These are phyloP conservation scores for Aspergillus indologenus DNA, from an alignment of 495 filamentous ascomycete genomes.

Conservation along the genomic window DNA sequence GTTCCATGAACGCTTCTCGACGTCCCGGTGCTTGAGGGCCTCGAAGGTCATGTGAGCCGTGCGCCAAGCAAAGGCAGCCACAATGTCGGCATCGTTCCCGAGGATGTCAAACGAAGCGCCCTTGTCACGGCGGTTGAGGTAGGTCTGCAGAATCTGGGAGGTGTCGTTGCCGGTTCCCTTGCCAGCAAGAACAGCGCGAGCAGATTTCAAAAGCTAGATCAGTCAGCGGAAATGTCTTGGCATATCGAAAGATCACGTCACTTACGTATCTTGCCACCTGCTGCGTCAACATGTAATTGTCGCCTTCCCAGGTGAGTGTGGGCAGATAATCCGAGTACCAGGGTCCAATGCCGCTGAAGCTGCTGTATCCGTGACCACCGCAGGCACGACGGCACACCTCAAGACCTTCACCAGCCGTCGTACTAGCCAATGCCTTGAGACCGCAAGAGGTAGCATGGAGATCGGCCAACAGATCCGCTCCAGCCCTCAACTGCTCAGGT, in stretches of 20 bases:
- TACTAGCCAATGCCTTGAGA: slow-evolving; percentile 66
- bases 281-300: slow-evolving; percentile 77
- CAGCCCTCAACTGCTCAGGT: slow-evolving; percentile 61
- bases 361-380: slow-evolving; percentile 71
- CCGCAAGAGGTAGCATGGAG: slow-evolving; percentile 72
- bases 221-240: slow-evolving; percentile 4
- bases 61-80: slow-evolving; percentile 68
- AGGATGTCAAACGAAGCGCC: slow-evolving; percentile 67
- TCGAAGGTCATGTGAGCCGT: slow-evolving; percentile 68
- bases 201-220: slow-evolving; percentile 55
- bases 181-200: slow-evolving; percentile 58
- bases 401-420: slow-evolving; percentile 64
- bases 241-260: background rate
- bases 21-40: slow-evolving; percentile 66
- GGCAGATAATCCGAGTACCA: slow-evolving; percentile 70
- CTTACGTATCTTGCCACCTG: slow-evolving; percentile 68
- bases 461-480: slow-evolving; percentile 65
- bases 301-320: slow-evolving; percentile 62
- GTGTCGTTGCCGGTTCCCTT: slow-evolving; percentile 56
- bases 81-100: slow-evolving; percentile 58
- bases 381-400: slow-evolving; percentile 69
- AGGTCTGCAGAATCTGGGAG: slow-evolving; percentile 53
- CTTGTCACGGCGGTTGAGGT: slow-evolving; percentile 59
- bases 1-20: slow-evolving; percentile 68
- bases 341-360: slow-evolving; percentile 64